Base-by-base conservation (phyloP, 371 early-diverging fungal genomes). In the Mucor indicus region DNA sequence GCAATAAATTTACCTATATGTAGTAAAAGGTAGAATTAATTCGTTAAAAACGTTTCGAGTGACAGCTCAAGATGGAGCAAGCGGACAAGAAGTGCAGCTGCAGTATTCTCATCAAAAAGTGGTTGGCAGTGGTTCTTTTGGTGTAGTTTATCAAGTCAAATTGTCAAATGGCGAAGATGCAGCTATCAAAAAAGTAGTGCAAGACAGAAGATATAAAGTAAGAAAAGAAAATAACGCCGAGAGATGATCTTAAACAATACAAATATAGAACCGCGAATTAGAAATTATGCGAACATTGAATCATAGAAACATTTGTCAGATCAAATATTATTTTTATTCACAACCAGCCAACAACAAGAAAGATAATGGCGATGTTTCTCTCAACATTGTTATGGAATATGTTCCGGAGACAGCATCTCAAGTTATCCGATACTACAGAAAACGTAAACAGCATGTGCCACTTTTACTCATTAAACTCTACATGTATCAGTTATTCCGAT, bases 161-260 rank as follows among this genome's bases (percentile, higher is more conserved):
- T 65, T 94, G 17, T 63, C 86, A 39, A 75, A 79, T 25, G 80
- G 81, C 30, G 90, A 93, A 55, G 79, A 79, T 32, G 85, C 84
- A 16, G 96, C 96, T 48, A 91, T 96, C 45, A 96, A 96, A 70
- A 93, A 92, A 69, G 96, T 96, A 5, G 67, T 93, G 21, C 96
- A 95, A 78, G 96, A 96, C 63, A 89, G 85, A 69, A 78, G 96
- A 36, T 96, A 92, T 82, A 95, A 95, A 84, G 90, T 86, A 77
- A 35, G n/a, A 7, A 8, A n/a, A n/a, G n/a, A n/a, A n/a, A n/a
- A n/a, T n/a, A n/a, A n/a, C n/a, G n/a, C n/a, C n/a, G n/a, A n/a
- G n/a, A n/a, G n/a, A n/a, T n/a, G n/a, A n/a, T n/a, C n/a, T n/a
- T n/a, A n/a, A n/a, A n/a, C n/a, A n/a, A n/a, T n/a, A n/a, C n/a